A percentile compares a stretch with the other conserved stretches of the same genome.
Conservation (phyloP, 2,329 filamentous ascomycete genomes). For the Fusarium praegraminearum region DNA sequence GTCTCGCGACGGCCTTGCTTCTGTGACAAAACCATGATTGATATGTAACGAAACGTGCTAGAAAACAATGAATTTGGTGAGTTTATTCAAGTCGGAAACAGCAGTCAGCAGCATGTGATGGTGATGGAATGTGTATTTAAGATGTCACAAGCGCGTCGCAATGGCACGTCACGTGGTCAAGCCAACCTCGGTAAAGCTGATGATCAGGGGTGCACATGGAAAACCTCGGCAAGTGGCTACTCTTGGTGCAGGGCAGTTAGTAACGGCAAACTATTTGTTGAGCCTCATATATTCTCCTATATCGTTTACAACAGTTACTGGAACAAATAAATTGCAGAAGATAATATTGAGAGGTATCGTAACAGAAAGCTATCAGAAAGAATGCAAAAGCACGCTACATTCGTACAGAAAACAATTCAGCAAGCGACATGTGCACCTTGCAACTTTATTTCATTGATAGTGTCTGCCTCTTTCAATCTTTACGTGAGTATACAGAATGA, state of each 20-base stretch:
- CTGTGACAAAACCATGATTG: constrained; percentile 13
- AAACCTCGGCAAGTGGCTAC: constrained; percentile 3
- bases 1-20: constrained; percentile 42
- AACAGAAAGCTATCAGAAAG: not conserved
- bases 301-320: not conserved
- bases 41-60: not conserved
- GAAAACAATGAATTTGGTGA: not conserved
- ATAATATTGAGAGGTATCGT: not conserved
- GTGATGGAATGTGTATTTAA: constrained; percentile 5
- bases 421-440: not conserved
- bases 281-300: not conserved
- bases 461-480: not conserved
- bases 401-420: not conserved
- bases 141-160: constrained; percentile 1
- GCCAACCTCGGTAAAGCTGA: not conserved
- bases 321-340: not conserved
- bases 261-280: not conserved
- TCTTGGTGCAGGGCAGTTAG: not conserved
- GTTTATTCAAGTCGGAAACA: not conserved
- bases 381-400: not conserved
- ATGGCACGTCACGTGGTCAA: not conserved
- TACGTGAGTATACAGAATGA: not conserved
- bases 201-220: not conserved
- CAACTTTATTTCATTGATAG: not conserved
- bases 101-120: constrained; percentile 5